Percentiles rank a stretch among this genome's conserved stretches.
Conservation (phyloP, 441 rosid genomes). For the Pelargonium australe region DNA sequence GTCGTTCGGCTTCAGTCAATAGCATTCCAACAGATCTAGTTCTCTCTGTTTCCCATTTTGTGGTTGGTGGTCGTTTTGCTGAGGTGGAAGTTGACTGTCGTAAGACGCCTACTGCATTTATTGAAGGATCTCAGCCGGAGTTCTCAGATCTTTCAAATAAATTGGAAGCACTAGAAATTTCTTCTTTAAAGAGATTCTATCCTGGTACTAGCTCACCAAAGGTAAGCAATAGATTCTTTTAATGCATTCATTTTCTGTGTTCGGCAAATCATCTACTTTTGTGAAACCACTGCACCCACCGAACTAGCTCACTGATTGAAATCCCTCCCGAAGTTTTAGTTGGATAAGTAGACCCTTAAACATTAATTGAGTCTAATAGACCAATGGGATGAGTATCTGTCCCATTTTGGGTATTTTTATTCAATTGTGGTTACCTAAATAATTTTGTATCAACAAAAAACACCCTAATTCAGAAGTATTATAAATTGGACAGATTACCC, state of each 20-base stretch:
- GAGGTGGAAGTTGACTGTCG: slow-evolving; percentile 11
- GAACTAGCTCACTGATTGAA: background rate
- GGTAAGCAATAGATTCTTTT: slow-evolving; percentile 20
- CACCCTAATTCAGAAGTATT: too few relatives aligned
- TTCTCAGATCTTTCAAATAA: slow-evolving; percentile 21
- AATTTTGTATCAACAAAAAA: too few relatives aligned
- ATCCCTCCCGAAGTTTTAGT: background rate
- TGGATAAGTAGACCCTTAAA: background rate
- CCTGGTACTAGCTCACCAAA: slow-evolving; percentile 18
- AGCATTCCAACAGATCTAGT: slow-evolving; percentile 16
- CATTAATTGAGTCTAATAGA: background rate
- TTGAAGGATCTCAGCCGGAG: slow-evolving; percentile 16
- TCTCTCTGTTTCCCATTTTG: slow-evolving; percentile 14
- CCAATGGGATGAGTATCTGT: background rate
- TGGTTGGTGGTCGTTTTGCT: slow-evolving; percentile 16
- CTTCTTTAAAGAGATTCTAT: slow-evolving; percentile 20
- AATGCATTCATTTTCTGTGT: background rate
- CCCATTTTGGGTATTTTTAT: background rate
- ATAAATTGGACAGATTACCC: too few relatives aligned
- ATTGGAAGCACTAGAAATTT: slow-evolving; percentile 25
- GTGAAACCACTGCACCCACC: background rate
- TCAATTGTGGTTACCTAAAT: too few relatives aligned
- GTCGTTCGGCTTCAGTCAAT: slow-evolving; percentile 20
- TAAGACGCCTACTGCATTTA: slow-evolving; percentile 12
- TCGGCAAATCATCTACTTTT: background rate